phyloP scores from a whole-genome alignment of 352 stramenopile species.

The Globisporangium alternatum region DNA sequence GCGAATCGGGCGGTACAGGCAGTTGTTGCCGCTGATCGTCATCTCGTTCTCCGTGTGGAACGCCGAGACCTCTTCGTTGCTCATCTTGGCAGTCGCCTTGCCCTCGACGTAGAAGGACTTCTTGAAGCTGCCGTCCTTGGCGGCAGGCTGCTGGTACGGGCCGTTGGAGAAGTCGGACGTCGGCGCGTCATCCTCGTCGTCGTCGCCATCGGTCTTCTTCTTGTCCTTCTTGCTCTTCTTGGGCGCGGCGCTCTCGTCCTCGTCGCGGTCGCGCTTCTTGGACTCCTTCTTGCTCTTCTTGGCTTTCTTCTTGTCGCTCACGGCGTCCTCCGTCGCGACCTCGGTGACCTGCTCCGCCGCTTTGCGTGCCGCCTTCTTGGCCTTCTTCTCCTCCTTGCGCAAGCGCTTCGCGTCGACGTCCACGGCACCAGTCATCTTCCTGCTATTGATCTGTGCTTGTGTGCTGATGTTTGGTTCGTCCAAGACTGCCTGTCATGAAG shows the following conservation, averaged over 20 bases:
- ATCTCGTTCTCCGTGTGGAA: slow-evolving; percentile 88
- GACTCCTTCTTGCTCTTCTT: slow-evolving; percentile 43
- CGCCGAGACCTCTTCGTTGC: slow-evolving; percentile 71
- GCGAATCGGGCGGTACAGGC: slow-evolving; percentile 84
- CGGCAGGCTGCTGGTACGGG: slow-evolving; percentile 67
- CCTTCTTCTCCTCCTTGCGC: slow-evolving; percentile 35
- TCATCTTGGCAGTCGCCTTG: slow-evolving; percentile 64
- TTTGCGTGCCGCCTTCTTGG: slow-evolving; percentile 41
- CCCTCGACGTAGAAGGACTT: slow-evolving; percentile 87
- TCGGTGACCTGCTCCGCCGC: slow-evolving; percentile 22
- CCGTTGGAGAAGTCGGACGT: slow-evolving; percentile 60
- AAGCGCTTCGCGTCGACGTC: slow-evolving; percentile 28
- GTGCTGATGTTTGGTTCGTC: neutral
- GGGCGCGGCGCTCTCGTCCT: slow-evolving; percentile 23
- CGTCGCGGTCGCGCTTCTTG: slow-evolving; percentile 31
- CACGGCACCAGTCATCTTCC: slow-evolving; percentile 20
- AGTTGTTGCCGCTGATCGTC: slow-evolving; percentile 83
- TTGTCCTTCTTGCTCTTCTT: slow-evolving; percentile 51
- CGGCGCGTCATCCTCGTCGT: slow-evolving; percentile 15
- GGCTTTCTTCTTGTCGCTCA: slow-evolving; percentile 29
- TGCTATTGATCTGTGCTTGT: neutral
- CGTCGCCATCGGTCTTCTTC: slow-evolving; percentile 36
- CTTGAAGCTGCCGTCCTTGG: slow-evolving; percentile 69
- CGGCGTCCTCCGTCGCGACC: slow-evolving; percentile 10
- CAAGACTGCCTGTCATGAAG: slow-evolving; percentile 2